A percentile compares a stretch with the other conserved stretches of the same genome.
These are phyloP conservation scores for Annona squamosa DNA, from an alignment of 164 flowering plant species.

Conservation along the genomic window DNA sequence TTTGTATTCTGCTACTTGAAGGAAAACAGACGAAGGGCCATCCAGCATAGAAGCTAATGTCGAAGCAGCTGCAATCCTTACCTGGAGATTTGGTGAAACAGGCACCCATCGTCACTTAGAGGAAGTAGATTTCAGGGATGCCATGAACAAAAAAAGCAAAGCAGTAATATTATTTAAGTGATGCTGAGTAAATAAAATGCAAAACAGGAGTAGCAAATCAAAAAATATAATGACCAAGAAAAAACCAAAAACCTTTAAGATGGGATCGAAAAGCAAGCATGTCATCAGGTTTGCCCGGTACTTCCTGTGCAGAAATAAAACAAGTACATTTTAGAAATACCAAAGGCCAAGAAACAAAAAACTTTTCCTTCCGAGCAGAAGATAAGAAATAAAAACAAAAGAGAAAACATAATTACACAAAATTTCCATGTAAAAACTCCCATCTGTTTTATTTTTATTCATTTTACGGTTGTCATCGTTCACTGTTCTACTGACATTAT, in stretches of 20 bases:
- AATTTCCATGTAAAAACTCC: too few species aligned
- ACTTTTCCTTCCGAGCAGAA: background rate
- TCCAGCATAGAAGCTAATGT: slow-evolving; percentile 68
- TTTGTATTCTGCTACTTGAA: slow-evolving; percentile 86
- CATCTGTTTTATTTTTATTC: too few species aligned
- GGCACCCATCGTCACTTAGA: slow-evolving; percentile 1
- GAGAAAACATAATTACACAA: background rate
- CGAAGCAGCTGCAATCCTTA: slow-evolving; percentile 63
- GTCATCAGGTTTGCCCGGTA: slow-evolving; percentile 77
- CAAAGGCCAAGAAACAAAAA: background rate
- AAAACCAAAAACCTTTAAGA: slow-evolving; percentile 45
- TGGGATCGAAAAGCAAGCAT: slow-evolving; percentile 87
- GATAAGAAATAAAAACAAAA: background rate
- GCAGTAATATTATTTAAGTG: background rate
- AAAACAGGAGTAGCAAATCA: background rate
- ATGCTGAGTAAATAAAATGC: slow-evolving; percentile 7
- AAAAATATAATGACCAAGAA: background rate
- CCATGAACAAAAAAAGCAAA: background rate
- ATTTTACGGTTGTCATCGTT: too few species aligned
- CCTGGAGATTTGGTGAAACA: slow-evolving; percentile 30
- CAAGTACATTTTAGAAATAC: background rate
- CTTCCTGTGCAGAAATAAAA: slow-evolving; percentile 44
- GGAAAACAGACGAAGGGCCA: slow-evolving; percentile 63
- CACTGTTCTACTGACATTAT: too few species aligned
- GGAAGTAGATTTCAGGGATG: background rate